Evolutionary conservation across 306 rosid species (phyloP).

Genomic region (Cicer bijugum): DNA sequence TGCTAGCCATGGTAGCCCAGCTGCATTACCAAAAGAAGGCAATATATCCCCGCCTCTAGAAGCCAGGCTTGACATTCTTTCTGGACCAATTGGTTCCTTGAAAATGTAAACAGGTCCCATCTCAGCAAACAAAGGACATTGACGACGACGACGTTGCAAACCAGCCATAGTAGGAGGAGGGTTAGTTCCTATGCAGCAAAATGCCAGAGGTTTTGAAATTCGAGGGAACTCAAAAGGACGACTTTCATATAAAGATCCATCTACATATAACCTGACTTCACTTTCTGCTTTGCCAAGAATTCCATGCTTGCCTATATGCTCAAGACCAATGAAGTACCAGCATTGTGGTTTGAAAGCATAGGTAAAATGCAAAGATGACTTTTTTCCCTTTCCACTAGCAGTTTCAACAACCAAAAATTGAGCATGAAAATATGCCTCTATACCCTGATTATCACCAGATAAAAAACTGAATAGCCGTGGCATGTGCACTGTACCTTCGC

Average conservation of each 20-base stretch:
- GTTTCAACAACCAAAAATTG: conserved; percentile 98
- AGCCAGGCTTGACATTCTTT: conserved; percentile 86
- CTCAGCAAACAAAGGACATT: conserved; percentile 98
- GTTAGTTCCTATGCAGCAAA: conserved; percentile 99
- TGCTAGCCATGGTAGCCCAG: conserved; percentile 92
- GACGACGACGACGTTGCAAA: conserved; percentile 97
- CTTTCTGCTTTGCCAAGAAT: conserved; percentile 94
- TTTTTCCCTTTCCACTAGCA: conserved; percentile 92
- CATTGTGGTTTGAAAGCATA: conserved; percentile 98
- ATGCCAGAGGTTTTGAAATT: conserved; percentile 92
- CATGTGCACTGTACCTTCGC: conserved; percentile 99
- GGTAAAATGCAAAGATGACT: conserved; percentile 94
- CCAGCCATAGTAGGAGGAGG: conserved; percentile 99
- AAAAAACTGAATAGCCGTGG: conserved; percentile 95
- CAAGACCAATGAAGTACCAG: conserved; percentile 97
- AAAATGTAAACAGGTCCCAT: conserved; percentile 98
- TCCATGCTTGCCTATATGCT: conserved; percentile 93
- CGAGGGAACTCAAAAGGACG: conserved; percentile 98
- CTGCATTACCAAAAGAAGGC: conserved; percentile 95
- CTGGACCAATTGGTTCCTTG: conserved; percentile 94
- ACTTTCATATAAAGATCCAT: conserved; percentile 90
- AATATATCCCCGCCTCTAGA: conserved; percentile 91
- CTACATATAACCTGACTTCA: conserved; percentile 85
- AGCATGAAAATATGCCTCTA: conserved; percentile 99
- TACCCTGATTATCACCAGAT: conserved; percentile 94